Conservation (phyloP, 768 basidiomycete genomes). For the Boletus tomentosulus region DNA sequence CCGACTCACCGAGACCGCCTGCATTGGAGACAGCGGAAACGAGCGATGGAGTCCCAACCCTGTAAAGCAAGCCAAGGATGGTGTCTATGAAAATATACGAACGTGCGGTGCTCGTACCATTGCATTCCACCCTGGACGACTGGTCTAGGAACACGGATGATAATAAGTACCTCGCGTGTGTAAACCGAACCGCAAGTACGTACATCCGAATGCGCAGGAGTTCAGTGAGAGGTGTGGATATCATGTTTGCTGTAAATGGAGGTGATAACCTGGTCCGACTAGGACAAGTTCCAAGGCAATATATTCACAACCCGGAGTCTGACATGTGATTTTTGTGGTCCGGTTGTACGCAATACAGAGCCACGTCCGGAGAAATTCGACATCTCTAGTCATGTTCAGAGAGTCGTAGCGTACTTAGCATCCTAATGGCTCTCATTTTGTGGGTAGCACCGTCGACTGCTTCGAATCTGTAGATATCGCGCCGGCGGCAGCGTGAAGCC, state of each 20-base stretch:
- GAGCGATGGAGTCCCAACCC: constrained; percentile 77
- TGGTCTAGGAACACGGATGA: constrained; percentile 42
- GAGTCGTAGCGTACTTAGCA: no score
- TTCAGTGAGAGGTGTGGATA: constrained; percentile 57
- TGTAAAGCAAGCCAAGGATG: constrained; percentile 20
- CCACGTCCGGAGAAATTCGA: no score
- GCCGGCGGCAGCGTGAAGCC: no score
- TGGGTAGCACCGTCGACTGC: no score
- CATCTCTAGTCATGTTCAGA: no score
- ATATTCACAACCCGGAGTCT: neutral
- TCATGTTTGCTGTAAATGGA: constrained; percentile 24
- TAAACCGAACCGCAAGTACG: constrained; percentile 20
- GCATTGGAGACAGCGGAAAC: constrained; percentile 79
- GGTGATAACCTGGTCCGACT: neutral
- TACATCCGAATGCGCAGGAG: constrained; percentile 65
- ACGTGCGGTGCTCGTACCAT: constrained; percentile 46
- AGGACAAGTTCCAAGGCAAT: neutral
- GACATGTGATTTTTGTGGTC: neutral
- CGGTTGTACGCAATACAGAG: no score
- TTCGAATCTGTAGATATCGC: no score
- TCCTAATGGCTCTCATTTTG: no score
- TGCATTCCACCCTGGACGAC: constrained; percentile 90
- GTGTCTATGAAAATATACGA: neutral
- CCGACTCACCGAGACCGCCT: constrained; percentile 63
- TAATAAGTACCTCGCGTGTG: neutral